Evolutionary conservation across 2,329 filamentous ascomycete genomes (phyloP).

Genomic region (Fusarium kyushuense): DNA sequence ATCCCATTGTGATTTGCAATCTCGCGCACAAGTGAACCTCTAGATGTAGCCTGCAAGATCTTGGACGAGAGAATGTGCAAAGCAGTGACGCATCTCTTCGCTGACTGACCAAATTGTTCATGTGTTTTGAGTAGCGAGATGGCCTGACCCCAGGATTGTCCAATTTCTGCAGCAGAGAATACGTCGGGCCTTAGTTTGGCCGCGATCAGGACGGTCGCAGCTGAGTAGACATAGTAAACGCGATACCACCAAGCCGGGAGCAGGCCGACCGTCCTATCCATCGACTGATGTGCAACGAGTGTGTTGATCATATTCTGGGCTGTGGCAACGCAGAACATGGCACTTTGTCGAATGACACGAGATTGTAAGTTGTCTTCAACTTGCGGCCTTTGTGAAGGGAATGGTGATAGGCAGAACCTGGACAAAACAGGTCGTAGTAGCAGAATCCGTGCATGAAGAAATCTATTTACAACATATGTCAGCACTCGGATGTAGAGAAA

Average conservation of each 20-base stretch:
- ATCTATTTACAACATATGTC: constrained; percentile 26
- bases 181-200: constrained; percentile 52
- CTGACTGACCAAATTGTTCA: constrained; percentile 52
- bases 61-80: constrained; percentile 53
- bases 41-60: constrained; percentile 44
- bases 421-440: constrained; percentile 52
- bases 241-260: constrained; percentile 57
- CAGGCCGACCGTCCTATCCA: constrained; percentile 51
- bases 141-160: constrained; percentile 51
- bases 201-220: constrained; percentile 53
- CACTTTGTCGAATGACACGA: constrained; percentile 51
- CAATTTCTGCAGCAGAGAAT: constrained; percentile 47
- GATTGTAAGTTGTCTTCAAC: constrained; percentile 42
- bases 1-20: neutral
- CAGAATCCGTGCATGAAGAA: constrained; percentile 53
- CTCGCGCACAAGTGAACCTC: constrained; percentile 1
- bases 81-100: constrained; percentile 50
- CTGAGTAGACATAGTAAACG: constrained; percentile 54
- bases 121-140: constrained; percentile 51
- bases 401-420: constrained; percentile 48
- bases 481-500: neutral
- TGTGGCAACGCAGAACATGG: constrained; percentile 52
- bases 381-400: neutral
- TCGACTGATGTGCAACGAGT: constrained; percentile 48
- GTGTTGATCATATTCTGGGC: constrained; percentile 51